Evolutionary conservation across 495 filamentous ascomycete genomes (phyloP), one percentile per base, ranked within the genome.

Genomic region (Penicillium pancosmium): DNA sequence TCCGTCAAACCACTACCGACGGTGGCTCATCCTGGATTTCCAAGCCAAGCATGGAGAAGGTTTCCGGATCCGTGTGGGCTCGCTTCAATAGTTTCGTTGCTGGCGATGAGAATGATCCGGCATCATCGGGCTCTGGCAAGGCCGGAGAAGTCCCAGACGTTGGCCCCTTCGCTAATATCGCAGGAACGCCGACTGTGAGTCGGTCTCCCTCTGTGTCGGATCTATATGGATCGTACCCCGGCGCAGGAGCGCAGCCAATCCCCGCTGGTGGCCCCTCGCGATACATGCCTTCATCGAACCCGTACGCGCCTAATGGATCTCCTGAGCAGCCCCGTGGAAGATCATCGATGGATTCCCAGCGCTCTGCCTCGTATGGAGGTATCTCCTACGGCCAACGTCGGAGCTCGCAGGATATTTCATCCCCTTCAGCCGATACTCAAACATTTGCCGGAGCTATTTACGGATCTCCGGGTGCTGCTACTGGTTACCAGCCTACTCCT

Each of bases 61-160:
- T 98, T 0, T 95, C 91, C 15, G 89, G 85, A 47, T 88, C 87
- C 15, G 84, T 97, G 70, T 93, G 90, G 86, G 89, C 86, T 52
- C 90, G 86, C 33, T 96, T 99, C 75, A 97, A 89, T 68, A 96
- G 90, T 57, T 98, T 98, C 64, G 91, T 99, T 51, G 88, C 89
- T 54, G 95, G 95, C 5, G 93, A 97, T 52, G 93, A 98, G 25
- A 85, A 84, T 50, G 86, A 88, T 57, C 76, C 74, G 40, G 78
- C 75, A 21, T 85, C 83, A 3, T 83, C 80, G 21, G 84, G 82
- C 12, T 83, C 88, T 35, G 75, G 76, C 21, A 83, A 82, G 50
- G 85, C 77, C 25, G 78, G 71, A 33, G 84, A 80, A 19, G 70
- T 65, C 50, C 53, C 57, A 19, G 90, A 91, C 34, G 58, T 78